Conservation (phyloP, 768 basidiomycete species). For the Strobilomyces confusus region DNA sequence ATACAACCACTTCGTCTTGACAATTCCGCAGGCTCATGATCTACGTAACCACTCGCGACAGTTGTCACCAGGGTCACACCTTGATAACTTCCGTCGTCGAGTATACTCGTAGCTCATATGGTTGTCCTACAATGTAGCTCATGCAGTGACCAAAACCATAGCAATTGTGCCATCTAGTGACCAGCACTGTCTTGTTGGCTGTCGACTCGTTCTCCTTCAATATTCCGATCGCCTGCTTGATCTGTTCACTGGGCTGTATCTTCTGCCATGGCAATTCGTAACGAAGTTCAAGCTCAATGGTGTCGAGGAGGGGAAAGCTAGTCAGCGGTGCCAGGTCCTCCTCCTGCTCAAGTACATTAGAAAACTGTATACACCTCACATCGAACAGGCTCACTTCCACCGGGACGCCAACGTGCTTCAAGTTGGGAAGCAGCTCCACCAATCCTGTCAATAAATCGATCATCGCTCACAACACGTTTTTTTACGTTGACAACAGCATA, state of each 20-base stretch:
- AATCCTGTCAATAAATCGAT: conserved; percentile 1
- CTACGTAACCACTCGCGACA: conserved; percentile 1
- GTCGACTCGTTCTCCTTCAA: conserved; percentile 1
- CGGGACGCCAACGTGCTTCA: not conserved
- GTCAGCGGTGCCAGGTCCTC: not conserved
- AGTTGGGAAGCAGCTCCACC: conserved; percentile 6
- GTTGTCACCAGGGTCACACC: conserved; percentile 7
- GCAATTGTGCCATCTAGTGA: not conserved
- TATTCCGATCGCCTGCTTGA: not conserved
- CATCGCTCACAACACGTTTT: not conserved
- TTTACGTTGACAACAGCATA: conserved; percentile 4
- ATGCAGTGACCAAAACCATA: too few species aligned
- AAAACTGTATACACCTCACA: not conserved
- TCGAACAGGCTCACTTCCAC: not conserved
- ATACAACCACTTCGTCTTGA: too few species aligned
- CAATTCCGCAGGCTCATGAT: not conserved
- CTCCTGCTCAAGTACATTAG: not conserved
- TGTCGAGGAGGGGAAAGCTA: not conserved
- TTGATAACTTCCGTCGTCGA: conserved; percentile 1
- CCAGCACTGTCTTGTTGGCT: conserved; percentile 3
- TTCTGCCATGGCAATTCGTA: too few species aligned
- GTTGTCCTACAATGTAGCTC: too few species aligned
- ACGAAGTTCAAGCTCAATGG: not conserved
- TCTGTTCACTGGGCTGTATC: not conserved
- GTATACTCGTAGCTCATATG: not conserved